These are phyloP conservation scores for Saccharomycopsis amapae DNA, from an alignment of 805 yeast species.

Conservation along the genomic window DNA sequence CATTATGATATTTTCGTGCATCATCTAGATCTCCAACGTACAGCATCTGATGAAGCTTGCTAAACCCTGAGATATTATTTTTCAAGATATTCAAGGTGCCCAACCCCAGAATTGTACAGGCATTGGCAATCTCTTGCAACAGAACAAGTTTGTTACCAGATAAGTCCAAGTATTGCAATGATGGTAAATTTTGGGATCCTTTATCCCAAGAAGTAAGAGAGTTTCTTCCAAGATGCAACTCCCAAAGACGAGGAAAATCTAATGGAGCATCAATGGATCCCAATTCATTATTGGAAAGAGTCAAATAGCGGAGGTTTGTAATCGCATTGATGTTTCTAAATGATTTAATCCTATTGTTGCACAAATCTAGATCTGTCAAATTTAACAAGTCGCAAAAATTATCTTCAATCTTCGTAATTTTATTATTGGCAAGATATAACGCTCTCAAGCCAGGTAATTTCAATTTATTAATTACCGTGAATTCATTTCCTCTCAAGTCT, in stretches of 20 bases:
- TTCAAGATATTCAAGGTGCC: neutral
- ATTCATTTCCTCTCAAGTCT: neutral
- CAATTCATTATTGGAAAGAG: neutral
- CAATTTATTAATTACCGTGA: neutral
- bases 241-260: neutral
- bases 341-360: neutral
- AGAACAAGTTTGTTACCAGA: neutral
- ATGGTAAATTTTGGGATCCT: neutral
- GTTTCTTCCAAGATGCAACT: constrained; percentile 4
- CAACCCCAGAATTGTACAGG: neutral
- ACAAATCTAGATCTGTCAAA: neutral
- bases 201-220: neutral
- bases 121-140: neutral
- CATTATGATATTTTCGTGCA: neutral
- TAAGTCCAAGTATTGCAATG: neutral
- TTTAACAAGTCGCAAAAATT: neutral
- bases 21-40: neutral
- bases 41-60: neutral
- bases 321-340: neutral
- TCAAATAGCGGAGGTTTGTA: neutral
- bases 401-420: neutral
- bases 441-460: neutral
- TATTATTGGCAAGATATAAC: too few relatives aligned
- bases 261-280: neutral
- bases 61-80: neutral